These are phyloP conservation scores for Alternaria burnsii DNA, from an alignment of 2,329 filamentous ascomycete genomes.

Conservation along the genomic window DNA sequence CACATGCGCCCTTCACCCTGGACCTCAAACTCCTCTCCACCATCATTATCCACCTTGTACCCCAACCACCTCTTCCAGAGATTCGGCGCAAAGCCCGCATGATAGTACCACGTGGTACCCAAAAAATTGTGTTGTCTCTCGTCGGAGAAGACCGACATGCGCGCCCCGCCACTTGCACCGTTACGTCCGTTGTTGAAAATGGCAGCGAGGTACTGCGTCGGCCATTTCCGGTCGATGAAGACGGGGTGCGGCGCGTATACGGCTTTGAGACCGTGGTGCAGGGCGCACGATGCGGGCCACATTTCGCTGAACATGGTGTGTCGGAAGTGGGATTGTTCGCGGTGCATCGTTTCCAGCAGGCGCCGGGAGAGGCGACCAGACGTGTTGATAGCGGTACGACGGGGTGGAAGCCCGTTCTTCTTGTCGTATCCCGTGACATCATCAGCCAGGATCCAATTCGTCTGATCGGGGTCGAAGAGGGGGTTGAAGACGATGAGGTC, in stretches of 20 bases:
- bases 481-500: slow-evolving; percentile 82
- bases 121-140: slow-evolving; percentile 63
- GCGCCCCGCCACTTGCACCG: slow-evolving; percentile 58
- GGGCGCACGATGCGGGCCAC: slow-evolving; percentile 74
- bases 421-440: slow-evolving; percentile 75
- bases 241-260: slow-evolving; percentile 70
- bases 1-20: slow-evolving; percentile 60
- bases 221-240: slow-evolving; percentile 66
- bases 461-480: slow-evolving; percentile 74
- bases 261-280: slow-evolving; percentile 81
- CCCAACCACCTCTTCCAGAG: slow-evolving; percentile 66
- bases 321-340: slow-evolving; percentile 72
- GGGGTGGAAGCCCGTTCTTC: slow-evolving; percentile 65
- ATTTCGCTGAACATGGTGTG: slow-evolving; percentile 83
- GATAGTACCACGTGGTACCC: slow-evolving; percentile 63
- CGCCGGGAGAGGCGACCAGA: slow-evolving; percentile 73
- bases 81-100: slow-evolving; percentile 62
- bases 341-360: slow-evolving; percentile 75
- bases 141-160: slow-evolving; percentile 60
- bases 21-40: slow-evolving; percentile 55
- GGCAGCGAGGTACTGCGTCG: slow-evolving; percentile 61
- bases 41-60: slow-evolving; percentile 61
- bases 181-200: slow-evolving; percentile 66
- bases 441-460: slow-evolving; percentile 75
- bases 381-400: slow-evolving; percentile 76